Conservation (phyloP, 2,329 filamentous ascomycete genomes). For the Sordariomycetes sp. region DNA sequence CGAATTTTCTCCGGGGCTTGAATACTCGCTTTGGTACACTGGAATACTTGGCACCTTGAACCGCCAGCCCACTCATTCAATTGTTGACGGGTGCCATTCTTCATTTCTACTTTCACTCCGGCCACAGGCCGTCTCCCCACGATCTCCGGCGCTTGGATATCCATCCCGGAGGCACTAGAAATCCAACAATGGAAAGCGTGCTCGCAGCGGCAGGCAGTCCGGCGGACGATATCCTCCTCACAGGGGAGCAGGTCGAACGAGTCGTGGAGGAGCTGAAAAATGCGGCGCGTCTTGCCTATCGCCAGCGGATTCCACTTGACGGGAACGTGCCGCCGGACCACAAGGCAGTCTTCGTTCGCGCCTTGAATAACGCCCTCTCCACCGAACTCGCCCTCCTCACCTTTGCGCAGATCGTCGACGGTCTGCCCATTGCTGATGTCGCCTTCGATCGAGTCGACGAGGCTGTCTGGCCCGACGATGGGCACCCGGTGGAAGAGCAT, state of each 20-base stretch:
- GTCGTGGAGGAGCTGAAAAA: neutral
- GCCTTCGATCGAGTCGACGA: neutral
- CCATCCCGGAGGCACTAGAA: neutral
- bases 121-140: no score
- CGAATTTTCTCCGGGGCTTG: no score
- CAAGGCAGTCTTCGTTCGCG: neutral
- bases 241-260: neutral
- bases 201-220: neutral
- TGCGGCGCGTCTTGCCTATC: neutral
- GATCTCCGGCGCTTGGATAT: neutral
- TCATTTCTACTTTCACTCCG: no score
- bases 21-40: no score
- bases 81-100: no score
- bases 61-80: no score
- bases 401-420: neutral
- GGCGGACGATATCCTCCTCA: neutral
- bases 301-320: neutral
- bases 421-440: neutral
- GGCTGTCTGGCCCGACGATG: neutral
- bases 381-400: neutral
- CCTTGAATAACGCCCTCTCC: neutral
- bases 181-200: neutral
- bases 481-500: slow-evolving; percentile 7
- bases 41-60: no score
- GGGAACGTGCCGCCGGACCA: neutral